Base-by-base conservation (phyloP, 768 basidiomycete species). In the Leccinum aurantiacum region DNA sequence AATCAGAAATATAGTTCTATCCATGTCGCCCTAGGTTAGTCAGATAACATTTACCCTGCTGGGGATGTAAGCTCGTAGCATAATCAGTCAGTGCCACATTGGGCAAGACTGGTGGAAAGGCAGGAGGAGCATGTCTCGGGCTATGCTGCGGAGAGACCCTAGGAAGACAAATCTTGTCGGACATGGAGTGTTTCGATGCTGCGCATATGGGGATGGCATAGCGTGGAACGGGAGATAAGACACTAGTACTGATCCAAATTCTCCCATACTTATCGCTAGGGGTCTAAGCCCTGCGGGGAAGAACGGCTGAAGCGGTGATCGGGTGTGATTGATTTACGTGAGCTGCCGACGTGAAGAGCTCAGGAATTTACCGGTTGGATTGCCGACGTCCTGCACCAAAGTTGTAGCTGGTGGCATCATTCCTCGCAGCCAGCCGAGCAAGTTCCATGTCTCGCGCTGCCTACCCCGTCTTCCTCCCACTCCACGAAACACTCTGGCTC, bases 391-490 rank as follows among this genome's bases (percentile, higher is more conserved):
- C 48, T 56, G 52, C 31, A n/a, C 52, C 19, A 53, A 38, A 41
- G 17, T n/a, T 9, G 38, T 41, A 41, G 15, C n/a, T 44, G 31
- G 48, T 49, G 49, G 25, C 48, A 49, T 29, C 29, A 29, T 10
- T 15, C 56, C 54, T 38, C 24, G 35, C 13, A 25, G 38, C n/a
- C 19, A 9, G 44, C 25, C 29, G 33, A 56, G n/a, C 29, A 19
- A 6, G 49, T 48, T 59, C 53, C 60, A 75, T 75, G 73, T 69
- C 87, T 19, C 78, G 88, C 38, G 70, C 80, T 3, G 71, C 80
- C 2, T 93, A 92, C 72, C 90, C 91, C 1, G 70, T 78, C 13
- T 93, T 92, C 71, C 79, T 92, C 7, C 80, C 90, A 2, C 62
- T 88, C 4, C 78, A 78, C 14, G 82, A 89, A 25, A 86, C 90